Evolutionary conservation across 129 eudicot genomes (phyloP).

Genomic region (Lactuca sativa): DNA sequence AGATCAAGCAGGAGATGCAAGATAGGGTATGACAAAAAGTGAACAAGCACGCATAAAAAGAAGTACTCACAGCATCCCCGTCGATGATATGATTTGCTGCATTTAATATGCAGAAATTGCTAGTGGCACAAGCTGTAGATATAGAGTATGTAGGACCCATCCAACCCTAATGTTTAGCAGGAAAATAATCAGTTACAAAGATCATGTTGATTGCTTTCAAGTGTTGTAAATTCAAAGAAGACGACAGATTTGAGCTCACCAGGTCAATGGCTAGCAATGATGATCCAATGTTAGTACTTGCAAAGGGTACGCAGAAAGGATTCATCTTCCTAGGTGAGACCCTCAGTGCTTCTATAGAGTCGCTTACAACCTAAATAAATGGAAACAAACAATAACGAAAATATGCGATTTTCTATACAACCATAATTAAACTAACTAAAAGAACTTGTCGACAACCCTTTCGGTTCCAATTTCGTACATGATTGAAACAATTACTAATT

Average conservation of each 20-base stretch:
- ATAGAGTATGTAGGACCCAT: conserved; percentile 97
- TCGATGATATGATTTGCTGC: conserved; percentile 89
- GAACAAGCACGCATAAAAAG: conserved; percentile 3
- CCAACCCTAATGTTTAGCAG: conserved; percentile 60
- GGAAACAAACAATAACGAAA: not conserved
- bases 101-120: conserved; percentile 86
- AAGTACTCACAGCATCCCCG: conserved; percentile 73
- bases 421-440: not conserved
- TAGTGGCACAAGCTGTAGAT: conserved; percentile 92
- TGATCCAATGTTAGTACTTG: conserved; percentile 86
- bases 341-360: conserved; percentile 66
- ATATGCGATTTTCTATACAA: no score
- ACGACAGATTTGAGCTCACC: conserved; percentile 35
- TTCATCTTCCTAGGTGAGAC: conserved; percentile 79
- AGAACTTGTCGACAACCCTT: not conserved
- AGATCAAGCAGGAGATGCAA: no score
- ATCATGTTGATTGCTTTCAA: not conserved
- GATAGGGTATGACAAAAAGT: no score
- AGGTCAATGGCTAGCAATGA: conserved; percentile 94
- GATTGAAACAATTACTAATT: not conserved
- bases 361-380: conserved; percentile 59
- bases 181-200: not conserved
- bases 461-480: not conserved
- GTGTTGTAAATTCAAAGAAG: conserved; percentile 4
- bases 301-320: conserved; percentile 83